These are phyloP conservation scores for Talaromyces sp. DNA, from an alignment of 2,329 filamentous ascomycete genomes.

Conservation along the genomic window DNA sequence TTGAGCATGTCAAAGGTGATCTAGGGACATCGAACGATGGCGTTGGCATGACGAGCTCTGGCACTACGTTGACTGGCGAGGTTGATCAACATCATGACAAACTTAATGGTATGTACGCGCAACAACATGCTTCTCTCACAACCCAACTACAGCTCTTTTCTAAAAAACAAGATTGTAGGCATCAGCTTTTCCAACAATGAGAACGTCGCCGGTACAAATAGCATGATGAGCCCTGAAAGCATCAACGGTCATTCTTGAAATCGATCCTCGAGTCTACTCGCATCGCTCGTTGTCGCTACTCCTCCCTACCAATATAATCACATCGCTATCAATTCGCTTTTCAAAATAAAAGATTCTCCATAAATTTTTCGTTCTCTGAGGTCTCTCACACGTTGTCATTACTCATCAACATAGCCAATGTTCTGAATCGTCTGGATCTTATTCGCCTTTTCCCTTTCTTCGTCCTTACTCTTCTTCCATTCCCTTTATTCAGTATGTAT, in stretches of 20 bases:
- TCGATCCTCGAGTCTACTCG: conserved; percentile 8
- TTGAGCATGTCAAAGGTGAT: conserved; percentile 21
- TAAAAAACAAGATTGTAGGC: conserved; percentile 47
- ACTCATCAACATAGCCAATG: background rate
- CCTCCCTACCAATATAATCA: conserved; percentile 5
- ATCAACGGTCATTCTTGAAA: conserved; percentile 47
- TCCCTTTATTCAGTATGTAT: background rate
- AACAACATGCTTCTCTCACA: conserved; percentile 48
- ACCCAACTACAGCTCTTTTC: conserved; percentile 49
- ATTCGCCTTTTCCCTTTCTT: background rate
- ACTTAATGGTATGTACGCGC: conserved; percentile 32
- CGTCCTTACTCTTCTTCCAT: background rate
- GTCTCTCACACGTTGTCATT: background rate
- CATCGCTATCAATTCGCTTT: background rate
- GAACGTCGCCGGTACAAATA: conserved; percentile 46
- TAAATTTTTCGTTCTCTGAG: background rate
- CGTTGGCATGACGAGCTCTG: conserved; percentile 7
- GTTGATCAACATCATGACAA: conserved; percentile 20
- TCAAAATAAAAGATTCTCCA: background rate
- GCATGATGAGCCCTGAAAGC: conserved; percentile 83
- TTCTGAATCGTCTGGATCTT: background rate
- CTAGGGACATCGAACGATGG: conserved; percentile 14
- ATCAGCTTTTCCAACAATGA: conserved; percentile 32
- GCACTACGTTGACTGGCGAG: conserved; percentile 9
- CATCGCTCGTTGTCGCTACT: background rate